Percentiles rank a stretch among this genome's conserved stretches.
Evolutionary conservation across 2,329 filamentous ascomycete genomes (phyloP).

Genomic region (Helicocarpus griseus): DNA sequence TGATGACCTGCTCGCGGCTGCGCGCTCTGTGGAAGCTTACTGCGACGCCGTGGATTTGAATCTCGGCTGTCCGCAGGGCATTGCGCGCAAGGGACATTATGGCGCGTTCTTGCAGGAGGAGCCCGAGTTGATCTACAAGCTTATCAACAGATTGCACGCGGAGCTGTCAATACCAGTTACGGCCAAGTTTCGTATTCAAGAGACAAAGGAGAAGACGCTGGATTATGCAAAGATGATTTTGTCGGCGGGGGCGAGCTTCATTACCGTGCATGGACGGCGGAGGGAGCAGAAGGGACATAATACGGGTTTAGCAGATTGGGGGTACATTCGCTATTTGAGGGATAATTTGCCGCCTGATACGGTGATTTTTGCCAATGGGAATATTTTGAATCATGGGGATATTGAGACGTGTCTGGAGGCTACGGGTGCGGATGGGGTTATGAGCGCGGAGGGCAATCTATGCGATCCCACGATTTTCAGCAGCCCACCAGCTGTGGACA

Average conservation of each 20-base stretch:
- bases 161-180: slow-evolving; percentile 77
- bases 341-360: slow-evolving; percentile 77
- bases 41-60: slow-evolving; percentile 96
- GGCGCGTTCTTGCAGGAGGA: slow-evolving; percentile 94
- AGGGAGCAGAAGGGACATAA: slow-evolving; percentile 94
- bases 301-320: slow-evolving; percentile 89
- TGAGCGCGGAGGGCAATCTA: slow-evolving; percentile 93
- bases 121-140: slow-evolving; percentile 66
- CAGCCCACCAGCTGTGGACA: slow-evolving; percentile 50
- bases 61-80: slow-evolving; percentile 90
- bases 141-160: slow-evolving; percentile 74
- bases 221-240: slow-evolving; percentile 84
- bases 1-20: slow-evolving; percentile 49
- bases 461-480: slow-evolving; percentile 86
- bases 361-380: slow-evolving; percentile 94
- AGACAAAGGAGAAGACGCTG: slow-evolving; percentile 76
- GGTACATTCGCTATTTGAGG: slow-evolving; percentile 68
- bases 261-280: slow-evolving; percentile 82
- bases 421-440: slow-evolving; percentile 84
- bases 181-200: slow-evolving; percentile 85
- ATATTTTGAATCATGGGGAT: slow-evolving; percentile 73
- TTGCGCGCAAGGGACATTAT: slow-evolving; percentile 82
- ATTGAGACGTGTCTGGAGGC: slow-evolving; percentile 65
- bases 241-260: slow-evolving; percentile 77
- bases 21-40: slow-evolving; percentile 67